phyloP scores from a whole-genome alignment of 1,284 basidiomycete genomes.

The Malassezia globosa region DNA sequence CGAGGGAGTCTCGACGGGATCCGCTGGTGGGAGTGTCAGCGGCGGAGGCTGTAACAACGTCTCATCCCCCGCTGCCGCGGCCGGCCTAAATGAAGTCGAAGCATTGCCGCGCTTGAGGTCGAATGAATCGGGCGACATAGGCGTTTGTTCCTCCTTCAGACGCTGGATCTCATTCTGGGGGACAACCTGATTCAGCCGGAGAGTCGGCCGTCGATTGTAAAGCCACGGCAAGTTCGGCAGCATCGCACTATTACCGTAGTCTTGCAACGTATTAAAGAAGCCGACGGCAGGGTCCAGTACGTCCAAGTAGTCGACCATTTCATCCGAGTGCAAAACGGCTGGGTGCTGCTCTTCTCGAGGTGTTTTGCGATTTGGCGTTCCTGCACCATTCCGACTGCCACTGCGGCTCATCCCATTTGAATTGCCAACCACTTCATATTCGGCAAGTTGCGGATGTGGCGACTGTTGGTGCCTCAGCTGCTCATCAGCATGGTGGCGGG shows the following conservation, averaged over 20 bases:
- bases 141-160: background rate
- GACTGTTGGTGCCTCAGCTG: no score
- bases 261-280: slow-evolving; percentile 60
- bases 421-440: no score
- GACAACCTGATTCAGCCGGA: slow-evolving; percentile 50
- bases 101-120: background rate
- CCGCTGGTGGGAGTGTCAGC: no score
- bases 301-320: slow-evolving; percentile 52
- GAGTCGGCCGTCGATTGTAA: slow-evolving; percentile 59
- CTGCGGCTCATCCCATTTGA: no score
- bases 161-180: background rate
- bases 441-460: no score
- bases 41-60: no score
- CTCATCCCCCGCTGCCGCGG: no score
- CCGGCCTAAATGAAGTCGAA: no score
- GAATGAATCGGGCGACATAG: background rate
- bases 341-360: no score
- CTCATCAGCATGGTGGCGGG: no score
- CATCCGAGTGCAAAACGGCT: slow-evolving; percentile 27
- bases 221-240: slow-evolving; percentile 58
- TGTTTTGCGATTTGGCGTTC: no score
- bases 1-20: background rate
- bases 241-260: slow-evolving; percentile 66
- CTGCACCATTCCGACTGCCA: no score
- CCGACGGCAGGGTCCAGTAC: slow-evolving; percentile 66